Conservation (phyloP, 305 asterid species). For the Rubia tinctorum region DNA sequence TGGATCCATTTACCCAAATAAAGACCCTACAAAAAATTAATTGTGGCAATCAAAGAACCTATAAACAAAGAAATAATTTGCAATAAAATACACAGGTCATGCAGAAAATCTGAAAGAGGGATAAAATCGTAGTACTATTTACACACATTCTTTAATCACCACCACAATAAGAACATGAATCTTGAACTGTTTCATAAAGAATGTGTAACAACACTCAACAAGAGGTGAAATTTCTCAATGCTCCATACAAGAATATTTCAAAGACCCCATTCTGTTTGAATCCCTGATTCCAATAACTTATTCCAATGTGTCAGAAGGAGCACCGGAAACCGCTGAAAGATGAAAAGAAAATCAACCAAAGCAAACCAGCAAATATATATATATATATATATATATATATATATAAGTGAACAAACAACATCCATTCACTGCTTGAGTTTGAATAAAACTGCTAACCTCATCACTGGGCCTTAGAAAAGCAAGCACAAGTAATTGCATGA, state of each 20-base stretch:
- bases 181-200: background rate
- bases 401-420: background rate
- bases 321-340: conserved; percentile 92
- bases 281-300: conserved; percentile 93
- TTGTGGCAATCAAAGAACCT: no score
- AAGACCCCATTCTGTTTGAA: conserved; percentile 70
- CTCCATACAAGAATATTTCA: conserved; percentile 67
- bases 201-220: no score
- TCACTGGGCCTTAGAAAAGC: conserved; percentile 93
- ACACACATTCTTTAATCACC: no score
- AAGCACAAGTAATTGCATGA: conserved; percentile 93
- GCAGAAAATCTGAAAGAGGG: no score
- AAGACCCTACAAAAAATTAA: no score
- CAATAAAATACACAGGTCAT: background rate
- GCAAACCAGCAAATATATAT: background rate
- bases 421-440: background rate
- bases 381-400: no score
- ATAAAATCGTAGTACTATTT: no score
- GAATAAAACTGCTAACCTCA: conserved; percentile 49
- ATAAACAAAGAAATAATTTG: background rate
- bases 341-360: conserved; percentile 40
- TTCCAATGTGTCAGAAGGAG: conserved; percentile 91
- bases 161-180: no score
- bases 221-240: conserved; percentile 66
- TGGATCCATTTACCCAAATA: no score